Conservation (phyloP, 176 grass and related monocot species). For the Phoenix dactylifera region DNA sequence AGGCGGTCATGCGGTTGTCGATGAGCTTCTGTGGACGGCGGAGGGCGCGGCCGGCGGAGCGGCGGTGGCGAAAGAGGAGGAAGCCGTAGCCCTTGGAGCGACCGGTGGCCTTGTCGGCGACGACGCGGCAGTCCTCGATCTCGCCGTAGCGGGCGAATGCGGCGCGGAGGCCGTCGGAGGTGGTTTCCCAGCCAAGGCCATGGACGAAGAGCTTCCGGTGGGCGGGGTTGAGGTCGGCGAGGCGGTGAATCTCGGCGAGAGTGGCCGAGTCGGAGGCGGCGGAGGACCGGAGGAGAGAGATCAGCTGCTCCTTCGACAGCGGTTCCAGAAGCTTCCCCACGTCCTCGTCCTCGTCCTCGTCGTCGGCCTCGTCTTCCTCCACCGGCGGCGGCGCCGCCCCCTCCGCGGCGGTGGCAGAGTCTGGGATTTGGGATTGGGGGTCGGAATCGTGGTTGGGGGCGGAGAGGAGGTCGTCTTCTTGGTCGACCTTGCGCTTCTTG, state of each 20-base stretch:
- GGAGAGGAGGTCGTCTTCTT: background rate
- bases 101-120: conserved; percentile 70
- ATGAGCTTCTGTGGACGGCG: conserved; percentile 73
- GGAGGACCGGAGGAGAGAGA: background rate
- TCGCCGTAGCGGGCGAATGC: conserved; percentile 79
- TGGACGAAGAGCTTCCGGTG: conserved; percentile 92
- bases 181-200: conserved; percentile 87
- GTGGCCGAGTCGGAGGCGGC: background rate
- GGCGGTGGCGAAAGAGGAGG: conserved; percentile 71
- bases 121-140: conserved; percentile 93
- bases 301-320: background rate
- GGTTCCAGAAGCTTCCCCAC: background rate
- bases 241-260: background rate
- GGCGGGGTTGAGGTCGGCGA: conserved; percentile 68
- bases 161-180: conserved; percentile 58
- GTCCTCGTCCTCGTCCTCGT: background rate
- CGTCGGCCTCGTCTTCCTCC: background rate
- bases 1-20: conserved; percentile 68
- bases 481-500: background rate
- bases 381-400: background rate
- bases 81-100: conserved; percentile 99
- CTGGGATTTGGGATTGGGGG: background rate
- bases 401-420: background rate
- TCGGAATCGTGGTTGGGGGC: background rate
- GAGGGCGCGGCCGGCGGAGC: conserved; percentile 59